Percentiles rank a stretch among this genome's conserved stretches.
phyloP scores from a whole-genome alignment of 2,329 filamentous ascomycete species.

The Dothiorella sarmentorum region DNA sequence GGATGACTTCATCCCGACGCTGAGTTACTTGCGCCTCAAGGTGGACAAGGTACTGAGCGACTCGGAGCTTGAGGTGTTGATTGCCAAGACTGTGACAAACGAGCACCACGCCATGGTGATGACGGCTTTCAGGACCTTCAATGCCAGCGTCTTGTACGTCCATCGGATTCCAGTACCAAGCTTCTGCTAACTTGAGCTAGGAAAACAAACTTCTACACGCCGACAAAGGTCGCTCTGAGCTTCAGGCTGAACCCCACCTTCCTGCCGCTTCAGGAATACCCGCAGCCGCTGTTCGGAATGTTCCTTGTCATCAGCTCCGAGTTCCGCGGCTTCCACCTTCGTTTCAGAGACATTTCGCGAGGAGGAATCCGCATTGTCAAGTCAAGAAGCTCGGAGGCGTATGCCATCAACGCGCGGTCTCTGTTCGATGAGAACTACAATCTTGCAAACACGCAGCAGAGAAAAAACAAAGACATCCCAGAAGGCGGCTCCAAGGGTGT shows the following conservation, averaged over 20 bases:
- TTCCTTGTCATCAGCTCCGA: conserved; percentile 97
- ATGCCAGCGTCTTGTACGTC: conserved; percentile 67
- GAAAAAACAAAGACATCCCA: conserved; percentile 99
- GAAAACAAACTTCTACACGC: conserved; percentile 98
- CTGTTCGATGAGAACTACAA: conserved; percentile 99
- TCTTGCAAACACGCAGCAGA: conserved; percentile 94
- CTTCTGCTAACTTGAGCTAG: background rate
- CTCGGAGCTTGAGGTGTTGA: conserved; percentile 37
- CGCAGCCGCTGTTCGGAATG: conserved; percentile 93
- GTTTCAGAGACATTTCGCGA: conserved; percentile 94
- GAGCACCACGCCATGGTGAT: conserved; percentile 99
- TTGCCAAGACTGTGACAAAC: conserved; percentile 53
- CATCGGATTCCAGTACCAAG: no score
- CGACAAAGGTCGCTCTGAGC: conserved; percentile 95
- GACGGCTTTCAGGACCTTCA: conserved; percentile 95
- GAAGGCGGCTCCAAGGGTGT: conserved; percentile 98
- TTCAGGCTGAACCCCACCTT: conserved; percentile 90
- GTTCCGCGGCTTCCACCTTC: conserved; percentile 93
- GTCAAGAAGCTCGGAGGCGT: conserved; percentile 92
- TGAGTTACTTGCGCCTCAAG: conserved; percentile 64
- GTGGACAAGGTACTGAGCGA: conserved; percentile 56
- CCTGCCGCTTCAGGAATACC: conserved; percentile 87
- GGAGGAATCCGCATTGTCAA: conserved; percentile 99
- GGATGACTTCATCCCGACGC: conserved; percentile 67
- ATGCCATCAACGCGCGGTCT: conserved; percentile 91